phyloP scores from a whole-genome alignment of 164 flowering plant genomes.

The Pachysandra terminalis region DNA sequence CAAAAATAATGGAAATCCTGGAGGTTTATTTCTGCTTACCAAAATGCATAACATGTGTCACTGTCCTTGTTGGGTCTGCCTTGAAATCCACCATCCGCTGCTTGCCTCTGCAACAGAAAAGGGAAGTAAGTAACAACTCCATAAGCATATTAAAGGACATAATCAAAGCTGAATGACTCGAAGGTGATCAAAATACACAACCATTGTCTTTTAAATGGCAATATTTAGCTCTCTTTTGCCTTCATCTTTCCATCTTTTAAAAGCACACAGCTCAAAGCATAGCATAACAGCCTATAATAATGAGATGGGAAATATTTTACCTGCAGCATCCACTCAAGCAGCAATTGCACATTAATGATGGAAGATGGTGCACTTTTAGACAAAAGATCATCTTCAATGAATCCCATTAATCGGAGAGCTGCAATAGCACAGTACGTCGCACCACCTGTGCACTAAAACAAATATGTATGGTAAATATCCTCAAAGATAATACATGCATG shows the following conservation, averaged over 20 bases:
- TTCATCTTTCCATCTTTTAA: background rate
- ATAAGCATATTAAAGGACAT: background rate
- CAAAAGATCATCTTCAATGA: slow-evolving; percentile 52
- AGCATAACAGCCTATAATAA: background rate
- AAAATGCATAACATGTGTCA: slow-evolving; percentile 97
- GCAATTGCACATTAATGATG: slow-evolving; percentile 47
- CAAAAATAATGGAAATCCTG: background rate
- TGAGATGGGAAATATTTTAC: slow-evolving; percentile 29
- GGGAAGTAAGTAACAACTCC: background rate
- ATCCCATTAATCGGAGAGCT: slow-evolving; percentile 90
- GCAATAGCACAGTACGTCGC: slow-evolving; percentile 95
- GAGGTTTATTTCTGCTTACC: slow-evolving; percentile 40
- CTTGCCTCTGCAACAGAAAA: slow-evolving; percentile 62
- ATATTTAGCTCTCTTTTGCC: background rate
- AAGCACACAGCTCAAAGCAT: background rate
- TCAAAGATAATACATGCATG: background rate
- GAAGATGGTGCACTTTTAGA: slow-evolving; percentile 36
- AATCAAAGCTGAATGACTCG: background rate
- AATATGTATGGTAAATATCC: slow-evolving; percentile 13
- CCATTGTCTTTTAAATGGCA: background rate
- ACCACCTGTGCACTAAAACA: slow-evolving; percentile 83
- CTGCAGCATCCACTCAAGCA: slow-evolving; percentile 88
- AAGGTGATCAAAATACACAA: background rate
- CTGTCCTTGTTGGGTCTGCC: slow-evolving; percentile 84
- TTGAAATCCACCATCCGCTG: slow-evolving; percentile 87